Percentiles rank a stretch among this genome's conserved stretches.
phyloP scores from a whole-genome alignment of 2,329 filamentous ascomycete genomes.

The Atkinsonella texensis region DNA sequence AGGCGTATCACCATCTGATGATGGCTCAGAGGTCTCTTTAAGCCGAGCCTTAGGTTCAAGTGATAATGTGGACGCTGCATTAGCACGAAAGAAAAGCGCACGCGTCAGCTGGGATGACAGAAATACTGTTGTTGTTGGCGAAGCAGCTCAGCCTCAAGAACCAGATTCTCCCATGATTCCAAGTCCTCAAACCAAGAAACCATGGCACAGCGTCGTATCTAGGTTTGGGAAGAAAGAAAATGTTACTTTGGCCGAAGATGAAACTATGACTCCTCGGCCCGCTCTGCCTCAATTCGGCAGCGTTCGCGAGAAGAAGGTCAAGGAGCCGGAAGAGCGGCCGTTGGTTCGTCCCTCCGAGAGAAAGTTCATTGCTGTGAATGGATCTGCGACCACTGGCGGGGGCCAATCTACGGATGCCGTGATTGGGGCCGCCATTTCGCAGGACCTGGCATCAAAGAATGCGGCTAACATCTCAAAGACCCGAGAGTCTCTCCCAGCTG shows the following conservation, averaged over 20 bases:
- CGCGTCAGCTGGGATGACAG: conserved; percentile 72
- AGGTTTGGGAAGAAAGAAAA: conserved; percentile 38
- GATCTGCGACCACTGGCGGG: conserved; percentile 10
- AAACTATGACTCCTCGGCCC: conserved; percentile 62
- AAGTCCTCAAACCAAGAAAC: conserved; percentile 27
- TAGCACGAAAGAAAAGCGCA: conserved; percentile 48
- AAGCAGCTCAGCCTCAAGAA: conserved; percentile 26
- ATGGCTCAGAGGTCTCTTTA: conserved; percentile 32
- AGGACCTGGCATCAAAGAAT: conserved; percentile 41
- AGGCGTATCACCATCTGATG: conserved; percentile 37
- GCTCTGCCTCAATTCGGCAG: conserved; percentile 66
- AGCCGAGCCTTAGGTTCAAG: conserved; percentile 14
- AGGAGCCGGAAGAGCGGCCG: conserved; percentile 41
- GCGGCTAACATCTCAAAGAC: conserved; percentile 44
- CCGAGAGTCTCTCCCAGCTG: conserved; percentile 55
- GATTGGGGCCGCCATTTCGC: conserved; percentile 41
- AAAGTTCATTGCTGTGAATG: conserved; percentile 12
- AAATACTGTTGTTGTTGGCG: conserved; percentile 40
- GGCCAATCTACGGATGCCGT: conserved; percentile 48
- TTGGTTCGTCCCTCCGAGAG: conserved; percentile 42
- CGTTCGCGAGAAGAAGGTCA: conserved; percentile 49
- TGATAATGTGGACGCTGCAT: conserved; percentile 23
- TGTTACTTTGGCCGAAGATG: conserved; percentile 43
- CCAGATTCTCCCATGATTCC: conserved; percentile 26
- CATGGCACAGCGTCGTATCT: conserved; percentile 40